Percentiles rank a stretch among this genome's conserved stretches.
phyloP scores from a whole-genome alignment of 228 moss, liverwort and hornwort genomes.

The Sphagnum magellanicum region DNA sequence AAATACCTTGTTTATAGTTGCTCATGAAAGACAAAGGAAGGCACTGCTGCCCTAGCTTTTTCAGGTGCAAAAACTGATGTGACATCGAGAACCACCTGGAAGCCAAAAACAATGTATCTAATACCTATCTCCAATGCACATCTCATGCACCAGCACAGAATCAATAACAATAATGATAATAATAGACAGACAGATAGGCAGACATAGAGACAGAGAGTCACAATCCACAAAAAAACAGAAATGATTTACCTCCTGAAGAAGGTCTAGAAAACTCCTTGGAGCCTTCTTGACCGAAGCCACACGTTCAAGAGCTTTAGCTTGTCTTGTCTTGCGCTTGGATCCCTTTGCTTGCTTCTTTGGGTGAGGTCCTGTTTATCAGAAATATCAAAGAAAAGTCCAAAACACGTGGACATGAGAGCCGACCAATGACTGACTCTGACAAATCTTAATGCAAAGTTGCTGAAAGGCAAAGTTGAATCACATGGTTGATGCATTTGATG shows the following conservation, averaged over 20 bases:
- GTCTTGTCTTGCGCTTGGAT: constrained; percentile 85
- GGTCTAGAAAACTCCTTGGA: constrained; percentile 68
- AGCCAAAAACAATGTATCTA: no score
- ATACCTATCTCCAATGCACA: no score
- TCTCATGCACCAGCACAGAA: no score
- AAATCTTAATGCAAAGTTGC: neutral
- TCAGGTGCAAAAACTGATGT: no score
- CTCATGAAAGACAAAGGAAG: no score
- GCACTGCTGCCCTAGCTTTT: no score
- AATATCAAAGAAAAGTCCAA: neutral
- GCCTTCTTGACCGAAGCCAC: constrained; percentile 64
- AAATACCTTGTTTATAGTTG: no score
- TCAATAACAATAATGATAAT: neutral
- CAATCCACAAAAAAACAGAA: neutral
- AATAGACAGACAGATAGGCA: neutral
- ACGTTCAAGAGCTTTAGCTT: constrained; percentile 80
- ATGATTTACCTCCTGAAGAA: constrained; percentile 62
- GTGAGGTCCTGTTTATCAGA: constrained; percentile 29
- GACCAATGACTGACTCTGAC: neutral
- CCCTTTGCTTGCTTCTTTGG: constrained; percentile 74
- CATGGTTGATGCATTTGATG: no score
- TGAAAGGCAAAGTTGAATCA: neutral
- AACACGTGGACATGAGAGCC: no score
- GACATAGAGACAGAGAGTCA: neutral
- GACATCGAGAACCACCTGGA: no score